phyloP scores from a whole-genome alignment of 805 yeast species.

The Wickerhamomyces chambardii region DNA sequence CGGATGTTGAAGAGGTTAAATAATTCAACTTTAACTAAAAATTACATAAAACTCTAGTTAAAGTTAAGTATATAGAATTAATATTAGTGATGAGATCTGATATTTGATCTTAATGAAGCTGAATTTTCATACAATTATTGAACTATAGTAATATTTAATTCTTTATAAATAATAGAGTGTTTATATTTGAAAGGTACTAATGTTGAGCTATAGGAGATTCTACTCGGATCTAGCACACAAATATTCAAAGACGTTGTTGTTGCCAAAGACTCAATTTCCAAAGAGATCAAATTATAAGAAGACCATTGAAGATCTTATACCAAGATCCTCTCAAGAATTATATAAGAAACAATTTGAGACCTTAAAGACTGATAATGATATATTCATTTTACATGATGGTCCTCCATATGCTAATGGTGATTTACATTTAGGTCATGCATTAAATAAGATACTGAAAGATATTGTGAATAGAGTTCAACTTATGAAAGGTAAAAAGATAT shows the following conservation, averaged over 20 bases:
- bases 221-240: slow-evolving; percentile 12
- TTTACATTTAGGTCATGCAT: slow-evolving; percentile 84
- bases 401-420: slow-evolving; percentile 99
- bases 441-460: slow-evolving; percentile 86
- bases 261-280: slow-evolving; percentile 69
- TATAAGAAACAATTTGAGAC: slow-evolving; percentile 52
- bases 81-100: too few species aligned
- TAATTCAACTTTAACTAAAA: too few species aligned
- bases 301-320: slow-evolving; percentile 33
- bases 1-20: slow-evolving; percentile 5
- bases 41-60: too few species aligned
- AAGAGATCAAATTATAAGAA: slow-evolving; percentile 41
- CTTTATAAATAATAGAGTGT: not conserved
- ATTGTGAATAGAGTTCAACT: slow-evolving; percentile 69
- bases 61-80: too few species aligned
- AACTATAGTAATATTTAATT: too few species aligned
- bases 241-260: slow-evolving; percentile 18
- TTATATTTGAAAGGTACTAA: not conserved
- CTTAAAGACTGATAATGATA: slow-evolving; percentile 22
- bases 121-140: too few species aligned
- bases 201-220: not conserved
- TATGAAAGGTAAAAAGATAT: slow-evolving; percentile 49
- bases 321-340: slow-evolving; percentile 46
- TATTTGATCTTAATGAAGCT: too few species aligned
- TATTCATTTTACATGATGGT: slow-evolving; percentile 84